Base-by-base conservation (phyloP, 2,329 filamentous ascomycete species). In the Colletotrichum gloeosporioides region DNA sequence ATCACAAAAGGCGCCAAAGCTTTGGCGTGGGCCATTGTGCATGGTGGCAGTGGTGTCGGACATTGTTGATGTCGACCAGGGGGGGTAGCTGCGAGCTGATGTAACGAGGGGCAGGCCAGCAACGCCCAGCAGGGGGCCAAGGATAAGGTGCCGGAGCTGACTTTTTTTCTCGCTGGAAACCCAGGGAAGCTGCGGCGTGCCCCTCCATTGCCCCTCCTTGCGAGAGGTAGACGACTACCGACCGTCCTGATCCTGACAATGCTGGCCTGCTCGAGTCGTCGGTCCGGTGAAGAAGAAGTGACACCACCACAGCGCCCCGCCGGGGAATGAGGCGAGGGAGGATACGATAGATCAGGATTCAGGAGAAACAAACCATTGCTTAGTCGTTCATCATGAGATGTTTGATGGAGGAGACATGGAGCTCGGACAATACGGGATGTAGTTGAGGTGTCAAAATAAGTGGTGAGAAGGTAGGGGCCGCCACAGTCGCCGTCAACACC, bases 51-150 rank as follows among this genome's bases (percentile, higher is more conserved):
- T 71, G 67, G 68, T 71, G 57, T 71, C 62, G 73, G 68, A 71
- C 73, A 64, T 75, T 70, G 55, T 71, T 59, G 57, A 71, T 64
- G 55, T 67, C 49, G 62, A 75, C 73, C 68, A 34, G 32, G 68
- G 73, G 72, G 72, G 68, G 53, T 71, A 75, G 73, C 73, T 75
- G 68, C 36, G 68, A 67, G 62, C 62, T 75, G 73, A 75, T 75
- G 73, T 75, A 75, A 75, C 73, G 73, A 75, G 73, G 72, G 73
- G 73, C 73, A 75, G 49, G 68, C 68, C 73, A 74, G 71, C 66
- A 74, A 22, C 44, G 55, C 18, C 25, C 25, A 57, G 22, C 59
- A 71, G 68, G 62, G 69, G 72, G 64, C 73, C 61, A 75, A 62
- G 73, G 73, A 75, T 71, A 67, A 71, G 73, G 68, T 71, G 62